phyloP scores from a whole-genome alignment of 768 basidiomycete species.

The Chalciporus chontae region DNA sequence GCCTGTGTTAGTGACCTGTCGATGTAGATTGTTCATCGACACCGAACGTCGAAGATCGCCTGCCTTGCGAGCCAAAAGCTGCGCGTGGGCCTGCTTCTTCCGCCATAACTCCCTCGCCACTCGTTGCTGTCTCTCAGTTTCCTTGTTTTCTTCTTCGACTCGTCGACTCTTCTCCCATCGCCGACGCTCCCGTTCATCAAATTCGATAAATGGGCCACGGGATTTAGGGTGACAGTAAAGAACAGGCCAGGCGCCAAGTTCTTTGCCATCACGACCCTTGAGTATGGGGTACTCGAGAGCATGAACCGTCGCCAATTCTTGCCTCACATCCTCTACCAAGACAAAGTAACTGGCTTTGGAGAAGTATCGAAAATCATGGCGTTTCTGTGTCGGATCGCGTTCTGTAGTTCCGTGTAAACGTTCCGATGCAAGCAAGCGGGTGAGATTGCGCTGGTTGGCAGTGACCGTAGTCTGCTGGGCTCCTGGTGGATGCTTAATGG shows the following conservation, averaged over 20 bases:
- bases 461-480: constrained; percentile 30
- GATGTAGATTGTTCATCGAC: constrained; percentile 75
- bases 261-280: constrained; percentile 49
- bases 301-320: constrained; percentile 81
- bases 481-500: constrained; percentile 25
- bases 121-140: constrained; percentile 27
- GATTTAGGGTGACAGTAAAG: constrained; percentile 74
- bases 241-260: constrained; percentile 74
- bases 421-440: constrained; percentile 73
- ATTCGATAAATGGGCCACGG: constrained; percentile 71
- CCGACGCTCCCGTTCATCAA: constrained; percentile 68
- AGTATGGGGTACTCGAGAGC: constrained; percentile 72
- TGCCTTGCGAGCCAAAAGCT: constrained; percentile 27
- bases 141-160: constrained; percentile 37
- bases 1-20: constrained; percentile 41
- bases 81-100: constrained; percentile 28
- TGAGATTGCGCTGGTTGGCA: constrained; percentile 46
- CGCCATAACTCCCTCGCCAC: constrained; percentile 26
- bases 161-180: constrained; percentile 58
- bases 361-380: constrained; percentile 89
- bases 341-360: constrained; percentile 70
- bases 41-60: constrained; percentile 69
- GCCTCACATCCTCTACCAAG: constrained; percentile 85
- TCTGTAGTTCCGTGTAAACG: constrained; percentile 81
- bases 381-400: constrained; percentile 85